phyloP scores from a whole-genome alignment of 2,329 filamentous ascomycete genomes.

The Lasiodiplodia theobromae region DNA sequence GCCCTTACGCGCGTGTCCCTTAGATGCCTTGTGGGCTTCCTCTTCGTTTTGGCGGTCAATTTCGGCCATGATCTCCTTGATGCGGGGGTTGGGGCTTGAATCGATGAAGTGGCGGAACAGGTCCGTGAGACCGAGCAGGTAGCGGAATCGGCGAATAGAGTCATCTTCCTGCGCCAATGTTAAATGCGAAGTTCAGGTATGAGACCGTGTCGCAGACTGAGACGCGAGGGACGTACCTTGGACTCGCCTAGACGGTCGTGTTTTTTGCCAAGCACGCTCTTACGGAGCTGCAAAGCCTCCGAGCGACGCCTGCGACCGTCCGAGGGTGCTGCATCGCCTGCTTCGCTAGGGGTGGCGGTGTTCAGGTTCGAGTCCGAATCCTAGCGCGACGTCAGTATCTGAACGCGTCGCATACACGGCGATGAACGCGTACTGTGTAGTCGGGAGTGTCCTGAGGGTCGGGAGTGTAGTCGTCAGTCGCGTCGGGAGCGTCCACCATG shows the following conservation, averaged over 20 bases:
- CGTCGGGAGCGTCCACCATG: constrained; percentile 49
- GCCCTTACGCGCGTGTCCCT: constrained; percentile 79
- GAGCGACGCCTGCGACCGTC: constrained; percentile 88
- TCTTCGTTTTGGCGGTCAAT: constrained; percentile 92
- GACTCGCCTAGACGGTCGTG: constrained; percentile 90
- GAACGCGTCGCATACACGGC: constrained; percentile 8
- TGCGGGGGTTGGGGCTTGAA: constrained; percentile 92
- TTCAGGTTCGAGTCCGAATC: constrained; percentile 72
- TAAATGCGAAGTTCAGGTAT: neutral
- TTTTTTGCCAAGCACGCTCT: constrained; percentile 93
- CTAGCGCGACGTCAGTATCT: constrained; percentile 45
- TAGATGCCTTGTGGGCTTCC: constrained; percentile 72
- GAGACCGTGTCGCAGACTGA: neutral
- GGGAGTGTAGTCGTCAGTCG: constrained; percentile 42
- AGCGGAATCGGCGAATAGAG: constrained; percentile 90
- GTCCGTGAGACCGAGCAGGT: constrained; percentile 92
- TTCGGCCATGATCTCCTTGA: constrained; percentile 90
- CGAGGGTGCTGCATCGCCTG: constrained; percentile 69
- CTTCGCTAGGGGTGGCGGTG: constrained; percentile 81
- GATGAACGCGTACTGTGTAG: constrained; percentile 58
- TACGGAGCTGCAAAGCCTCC: constrained; percentile 86
- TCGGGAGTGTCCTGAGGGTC: constrained; percentile 67
- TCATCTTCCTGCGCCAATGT: constrained; percentile 77
- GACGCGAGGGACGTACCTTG: constrained; percentile 68
- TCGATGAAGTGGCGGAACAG: constrained; percentile 99